Evolutionary conservation across 176 grass and related monocot genomes (phyloP), one percentile per base, ranked within the genome.

Genomic region (Metroxylon sagu): DNA sequence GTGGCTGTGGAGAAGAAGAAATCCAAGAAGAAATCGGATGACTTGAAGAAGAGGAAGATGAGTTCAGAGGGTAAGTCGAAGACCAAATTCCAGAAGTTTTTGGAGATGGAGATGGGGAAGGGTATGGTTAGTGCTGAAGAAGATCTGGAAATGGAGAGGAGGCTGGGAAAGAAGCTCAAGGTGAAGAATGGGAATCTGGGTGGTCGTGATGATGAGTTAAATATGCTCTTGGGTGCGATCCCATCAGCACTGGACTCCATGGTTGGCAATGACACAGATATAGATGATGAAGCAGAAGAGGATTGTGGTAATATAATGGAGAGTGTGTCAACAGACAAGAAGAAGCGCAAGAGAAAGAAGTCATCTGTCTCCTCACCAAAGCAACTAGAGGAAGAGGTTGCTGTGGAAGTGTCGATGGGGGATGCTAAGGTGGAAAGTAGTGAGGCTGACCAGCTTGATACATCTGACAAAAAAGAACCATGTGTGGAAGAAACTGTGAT

Each of bases 81-180:
- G 62, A 76, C 78, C 4, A 98, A 89, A 30, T 92, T 98, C 30
- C 66, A 82, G 49, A 81, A 88, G 62, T 98, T 83, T 57, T 73
- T 98, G 52, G 70, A 92, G 53, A 73, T 91, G 70, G 93, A 98
- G 15, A 92, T 74, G 78, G 70, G 79, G 21, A 66, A 59, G 48
- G 62, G 25, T 54, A 62, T 62, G 60, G 76, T 57, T 29, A 72
- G 57, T 16, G 80, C 65, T 55, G 76, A 88, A 26, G 81, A 85
- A 30, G 93, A 92, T 79, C 66, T 80, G 17, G 73, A 85, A 69
- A 60, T 77, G 56, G 87, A 98, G 72, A 98, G 71, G 54, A 88
- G 50, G 64, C 93, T 98, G 10, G 78, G 76, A 0, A 92, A 92
- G 69, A 98, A 81, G 70, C 87, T 98, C 56, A 89, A 79, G 71